Conservation (phyloP, 2,329 filamentous ascomycete species). For the Penicillium rolfsii region DNA sequence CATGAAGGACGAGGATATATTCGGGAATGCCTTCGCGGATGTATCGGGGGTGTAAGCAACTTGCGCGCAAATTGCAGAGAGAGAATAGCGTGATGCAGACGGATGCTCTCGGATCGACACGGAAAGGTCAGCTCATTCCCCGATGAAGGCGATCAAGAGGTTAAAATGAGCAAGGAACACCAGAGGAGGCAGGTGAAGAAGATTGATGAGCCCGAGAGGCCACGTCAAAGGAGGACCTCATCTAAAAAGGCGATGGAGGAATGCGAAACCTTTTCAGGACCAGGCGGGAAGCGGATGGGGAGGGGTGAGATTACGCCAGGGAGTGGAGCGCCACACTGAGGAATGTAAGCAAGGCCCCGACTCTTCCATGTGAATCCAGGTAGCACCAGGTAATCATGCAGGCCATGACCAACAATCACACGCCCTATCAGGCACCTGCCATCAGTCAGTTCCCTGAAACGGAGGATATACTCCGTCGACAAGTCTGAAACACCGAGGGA, state of each 20-base stretch:
- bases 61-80: slow-evolving; percentile 6
- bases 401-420: slow-evolving; percentile 4
- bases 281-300: slow-evolving; percentile 16
- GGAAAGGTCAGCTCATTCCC: slow-evolving; percentile 26
- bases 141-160: slow-evolving; percentile 12
- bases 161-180: not conserved
- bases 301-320: slow-evolving; percentile 20
- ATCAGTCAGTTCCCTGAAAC: not conserved
- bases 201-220: slow-evolving; percentile 11
- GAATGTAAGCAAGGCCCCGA: slow-evolving; percentile 21
- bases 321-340: slow-evolving; percentile 20
- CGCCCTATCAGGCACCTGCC: not conserved
- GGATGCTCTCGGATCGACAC: slow-evolving; percentile 30
- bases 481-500: slow-evolving; percentile 14
- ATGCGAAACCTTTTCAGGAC: slow-evolving; percentile 10
- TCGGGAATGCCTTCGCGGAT: not conserved
- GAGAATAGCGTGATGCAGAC: slow-evolving; percentile 23
- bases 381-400: not conserved
- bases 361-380: not conserved
- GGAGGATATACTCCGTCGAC: not conserved
- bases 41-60: slow-evolving; percentile 3
- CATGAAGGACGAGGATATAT: slow-evolving; percentile 19
- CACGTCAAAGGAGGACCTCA: slow-evolving; percentile 14
- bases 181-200: slow-evolving; percentile 2
- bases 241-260: slow-evolving; percentile 2